These are phyloP conservation scores for Hymenochaete sp. DNA, from an alignment of 1,284 basidiomycete genomes.

Conservation along the genomic window DNA sequence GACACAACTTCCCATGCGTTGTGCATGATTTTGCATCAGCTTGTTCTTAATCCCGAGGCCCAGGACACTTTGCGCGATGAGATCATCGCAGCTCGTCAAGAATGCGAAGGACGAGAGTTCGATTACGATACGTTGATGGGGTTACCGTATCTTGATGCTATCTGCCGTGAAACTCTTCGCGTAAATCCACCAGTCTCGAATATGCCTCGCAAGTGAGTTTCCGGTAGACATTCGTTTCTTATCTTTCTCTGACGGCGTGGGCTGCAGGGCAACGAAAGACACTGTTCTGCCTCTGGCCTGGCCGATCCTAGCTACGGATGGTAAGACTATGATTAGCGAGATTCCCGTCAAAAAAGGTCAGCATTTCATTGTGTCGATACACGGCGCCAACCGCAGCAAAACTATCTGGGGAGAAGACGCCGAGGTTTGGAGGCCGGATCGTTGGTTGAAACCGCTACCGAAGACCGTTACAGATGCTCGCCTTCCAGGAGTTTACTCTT, in stretches of 20 bases:
- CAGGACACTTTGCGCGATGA: slow-evolving; percentile 24
- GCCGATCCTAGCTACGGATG: slow-evolving; percentile 16
- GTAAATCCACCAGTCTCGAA: slow-evolving; percentile 5
- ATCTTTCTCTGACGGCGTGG: background rate
- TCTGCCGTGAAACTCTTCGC: slow-evolving; percentile 29
- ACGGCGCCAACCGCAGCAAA: slow-evolving; percentile 18
- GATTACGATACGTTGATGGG: slow-evolving; percentile 25
- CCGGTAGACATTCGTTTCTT: background rate
- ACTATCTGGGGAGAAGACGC: slow-evolving; percentile 20
- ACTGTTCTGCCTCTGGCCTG: slow-evolving; percentile 18
- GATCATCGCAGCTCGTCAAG: slow-evolving; percentile 20
- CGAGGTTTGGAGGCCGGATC: slow-evolving; percentile 20
- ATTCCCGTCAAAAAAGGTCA: slow-evolving; percentile 19
- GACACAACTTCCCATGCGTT: slow-evolving; percentile 25
- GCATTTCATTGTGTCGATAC: slow-evolving; percentile 18
- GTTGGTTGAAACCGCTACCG: slow-evolving; percentile 19
- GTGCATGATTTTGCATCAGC: slow-evolving; percentile 22
- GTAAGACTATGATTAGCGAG: slow-evolving; percentile 11
- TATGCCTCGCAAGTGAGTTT: slow-evolving; percentile 13
- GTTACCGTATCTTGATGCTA: slow-evolving; percentile 28
- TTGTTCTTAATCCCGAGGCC: slow-evolving; percentile 21
- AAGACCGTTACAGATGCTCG: slow-evolving; percentile 14
- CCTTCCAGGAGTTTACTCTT: slow-evolving; percentile 21
- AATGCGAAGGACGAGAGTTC: slow-evolving; percentile 21
- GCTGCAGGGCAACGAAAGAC: slow-evolving; percentile 13